Conservation (phyloP, 1,284 basidiomycete species). For the Erythrobasidium hasegawianum region DNA sequence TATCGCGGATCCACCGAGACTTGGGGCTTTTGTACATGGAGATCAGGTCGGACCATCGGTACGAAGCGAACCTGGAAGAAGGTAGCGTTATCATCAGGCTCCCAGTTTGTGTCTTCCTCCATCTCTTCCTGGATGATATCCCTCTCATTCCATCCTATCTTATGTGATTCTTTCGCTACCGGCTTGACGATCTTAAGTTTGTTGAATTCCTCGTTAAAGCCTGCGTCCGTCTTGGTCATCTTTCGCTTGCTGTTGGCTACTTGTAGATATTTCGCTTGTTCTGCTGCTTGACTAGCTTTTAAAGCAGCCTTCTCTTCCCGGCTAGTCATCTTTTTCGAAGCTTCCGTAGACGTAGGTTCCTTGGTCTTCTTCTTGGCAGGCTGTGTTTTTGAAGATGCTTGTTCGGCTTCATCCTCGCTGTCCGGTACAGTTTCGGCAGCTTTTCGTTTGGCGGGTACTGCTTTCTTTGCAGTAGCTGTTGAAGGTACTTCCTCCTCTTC, state of each 20-base stretch:
- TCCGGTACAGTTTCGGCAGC: not conserved
- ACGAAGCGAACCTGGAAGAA: slow-evolving; percentile 33
- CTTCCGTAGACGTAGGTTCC: not conserved
- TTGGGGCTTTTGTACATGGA: not conserved
- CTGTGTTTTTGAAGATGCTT: not conserved
- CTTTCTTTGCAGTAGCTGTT: not conserved
- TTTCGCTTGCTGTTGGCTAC: slow-evolving; percentile 20
- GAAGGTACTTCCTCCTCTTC: slow-evolving; percentile 9
- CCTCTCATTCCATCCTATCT: slow-evolving; percentile 29
- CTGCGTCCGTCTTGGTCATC: slow-evolving; percentile 13
- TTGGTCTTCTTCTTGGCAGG: slow-evolving; percentile 14
- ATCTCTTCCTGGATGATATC: slow-evolving; percentile 25
- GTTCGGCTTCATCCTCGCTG: slow-evolving; percentile 24
- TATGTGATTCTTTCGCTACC: slow-evolving; percentile 10
- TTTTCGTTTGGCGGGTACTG: slow-evolving; percentile 3
- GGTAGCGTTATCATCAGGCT: slow-evolving; percentile 23
- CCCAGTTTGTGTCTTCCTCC: slow-evolving; percentile 20
- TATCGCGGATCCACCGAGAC: slow-evolving; percentile 12
- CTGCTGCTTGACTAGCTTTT: not conserved
- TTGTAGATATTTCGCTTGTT: slow-evolving; percentile 20
- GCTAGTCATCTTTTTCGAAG: not conserved
- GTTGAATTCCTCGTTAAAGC: slow-evolving; percentile 36
- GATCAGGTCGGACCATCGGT: slow-evolving; percentile 6
- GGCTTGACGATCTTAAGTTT: slow-evolving; percentile 4
- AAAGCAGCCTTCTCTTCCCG: not conserved